Evolutionary conservation across 139 green algal species (phyloP).

Genomic region (Tetratostichococcus sp.): DNA sequence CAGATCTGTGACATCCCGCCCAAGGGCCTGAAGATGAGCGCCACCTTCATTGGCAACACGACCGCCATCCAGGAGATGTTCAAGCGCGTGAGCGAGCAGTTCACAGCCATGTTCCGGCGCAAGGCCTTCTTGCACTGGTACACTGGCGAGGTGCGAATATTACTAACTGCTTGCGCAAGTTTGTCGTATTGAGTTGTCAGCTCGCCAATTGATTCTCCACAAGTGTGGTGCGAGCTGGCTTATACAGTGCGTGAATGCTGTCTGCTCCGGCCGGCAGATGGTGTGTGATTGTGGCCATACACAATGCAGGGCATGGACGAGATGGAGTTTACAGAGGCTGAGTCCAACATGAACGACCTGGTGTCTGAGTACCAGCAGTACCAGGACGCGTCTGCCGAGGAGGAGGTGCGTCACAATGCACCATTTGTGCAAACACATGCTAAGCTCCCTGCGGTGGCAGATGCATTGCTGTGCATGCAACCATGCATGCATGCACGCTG

Average conservation of each 20-base stretch:
- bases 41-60: conserved; percentile 95
- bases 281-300: too few relatives aligned
- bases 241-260: too few relatives aligned
- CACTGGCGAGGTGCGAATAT: conserved; percentile 36
- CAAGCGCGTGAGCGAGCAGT: conserved; percentile 92
- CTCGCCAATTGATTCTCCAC: too few relatives aligned
- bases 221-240: too few relatives aligned
- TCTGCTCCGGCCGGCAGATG: too few relatives aligned
- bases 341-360: conserved; percentile 89
- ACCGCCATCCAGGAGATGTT: conserved; percentile 94
- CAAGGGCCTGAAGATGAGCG: conserved; percentile 93
- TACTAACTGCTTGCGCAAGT: too few relatives aligned
- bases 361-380: conserved; percentile 89
- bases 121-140: conserved; percentile 86
- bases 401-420: conserved; percentile 28
- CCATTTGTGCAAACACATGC: too few relatives aligned
- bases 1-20: conserved; percentile 87
- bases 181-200: too few relatives aligned
- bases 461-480: too few relatives aligned
- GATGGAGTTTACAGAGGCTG: conserved; percentile 98
- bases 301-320: conserved; percentile 98
- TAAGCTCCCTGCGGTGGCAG: too few relatives aligned
- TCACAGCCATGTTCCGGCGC: conserved; percentile 95
- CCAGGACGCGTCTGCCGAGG: conserved; percentile 65
- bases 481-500: too few relatives aligned